Conservation (phyloP, 2,329 filamentous ascomycete species). For the Rhytidhysteron rufulum region DNA sequence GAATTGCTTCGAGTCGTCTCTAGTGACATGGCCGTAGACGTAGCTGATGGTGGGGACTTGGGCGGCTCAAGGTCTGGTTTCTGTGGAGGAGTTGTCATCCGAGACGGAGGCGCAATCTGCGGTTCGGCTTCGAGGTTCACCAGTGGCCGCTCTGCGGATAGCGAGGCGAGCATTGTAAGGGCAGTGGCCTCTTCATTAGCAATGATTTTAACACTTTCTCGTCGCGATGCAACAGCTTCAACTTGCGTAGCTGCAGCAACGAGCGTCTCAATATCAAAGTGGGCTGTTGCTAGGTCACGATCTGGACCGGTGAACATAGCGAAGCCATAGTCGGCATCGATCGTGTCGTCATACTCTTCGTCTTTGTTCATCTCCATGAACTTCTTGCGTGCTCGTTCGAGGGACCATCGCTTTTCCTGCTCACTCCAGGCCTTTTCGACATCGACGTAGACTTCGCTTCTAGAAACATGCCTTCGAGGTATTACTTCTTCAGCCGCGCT, state of each 20-base stretch:
- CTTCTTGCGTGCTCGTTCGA: constrained; percentile 17
- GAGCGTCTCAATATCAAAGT: constrained; percentile 33
- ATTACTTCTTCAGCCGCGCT: constrained; percentile 21
- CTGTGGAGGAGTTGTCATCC: constrained; percentile 11
- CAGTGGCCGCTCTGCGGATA: constrained; percentile 24
- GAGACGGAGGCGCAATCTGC: constrained; percentile 1
- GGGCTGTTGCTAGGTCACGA: constrained; percentile 38
- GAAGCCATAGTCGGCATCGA: constrained; percentile 31
- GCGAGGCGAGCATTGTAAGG: constrained; percentile 35
- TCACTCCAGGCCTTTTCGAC: constrained; percentile 34
- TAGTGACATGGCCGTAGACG: constrained; percentile 11
- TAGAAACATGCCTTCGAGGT: constrained; percentile 35
- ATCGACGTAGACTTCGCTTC: constrained; percentile 39
- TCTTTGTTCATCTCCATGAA: constrained; percentile 24
- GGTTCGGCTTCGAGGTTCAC: constrained; percentile 4
- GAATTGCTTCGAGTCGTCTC: constrained; percentile 18
- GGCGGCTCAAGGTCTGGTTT: constrained; percentile 18
- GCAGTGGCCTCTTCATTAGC: constrained; percentile 41
- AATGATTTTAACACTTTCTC: constrained; percentile 20
- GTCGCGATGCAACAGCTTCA: constrained; percentile 23
- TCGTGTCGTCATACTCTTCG: constrained; percentile 26
- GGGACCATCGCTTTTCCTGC: constrained; percentile 19
- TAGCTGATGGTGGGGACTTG: constrained; percentile 4
- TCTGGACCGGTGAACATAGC: constrained; percentile 39
- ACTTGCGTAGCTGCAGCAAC: constrained; percentile 31